Percentiles rank a stretch among this genome's conserved stretches.
Conservation (phyloP, 2,329 filamentous ascomycete genomes). For the Colletotrichum gigasporum region DNA sequence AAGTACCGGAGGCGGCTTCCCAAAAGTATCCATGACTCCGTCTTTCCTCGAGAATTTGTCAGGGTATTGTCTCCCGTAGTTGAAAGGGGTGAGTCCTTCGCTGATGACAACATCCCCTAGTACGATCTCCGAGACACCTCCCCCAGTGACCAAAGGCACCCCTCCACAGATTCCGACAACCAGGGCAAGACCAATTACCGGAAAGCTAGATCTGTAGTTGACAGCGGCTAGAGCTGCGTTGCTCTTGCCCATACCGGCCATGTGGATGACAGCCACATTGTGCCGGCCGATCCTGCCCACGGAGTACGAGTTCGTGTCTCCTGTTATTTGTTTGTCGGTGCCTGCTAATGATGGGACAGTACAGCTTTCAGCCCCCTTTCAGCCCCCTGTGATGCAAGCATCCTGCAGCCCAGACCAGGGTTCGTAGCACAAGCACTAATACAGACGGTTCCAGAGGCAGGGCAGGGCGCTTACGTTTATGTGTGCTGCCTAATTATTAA, state of each 20-base stretch:
- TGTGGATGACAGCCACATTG: constrained; percentile 39
- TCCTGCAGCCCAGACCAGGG: too few relatives aligned
- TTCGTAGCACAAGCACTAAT: too few relatives aligned
- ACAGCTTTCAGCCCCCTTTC: too few relatives aligned
- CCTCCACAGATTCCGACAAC: constrained; percentile 53
- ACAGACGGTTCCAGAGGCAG: too few relatives aligned
- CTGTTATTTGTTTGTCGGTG: too few relatives aligned
- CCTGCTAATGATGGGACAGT: too few relatives aligned
- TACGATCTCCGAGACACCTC: constrained; percentile 27
- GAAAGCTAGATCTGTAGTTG: constrained; percentile 44
- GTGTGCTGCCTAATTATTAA: too few relatives aligned
- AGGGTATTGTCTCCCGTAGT: constrained; percentile 38
- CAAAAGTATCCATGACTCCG: constrained; percentile 37
- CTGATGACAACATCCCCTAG: constrained; percentile 47
- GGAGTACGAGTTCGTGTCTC: constrained; percentile 41
- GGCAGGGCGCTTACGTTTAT: too few relatives aligned
- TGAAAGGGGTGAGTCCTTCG: constrained; percentile 39
- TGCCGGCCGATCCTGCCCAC: constrained; percentile 38
- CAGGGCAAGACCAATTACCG: constrained; percentile 42
- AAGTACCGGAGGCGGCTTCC: constrained; percentile 40
- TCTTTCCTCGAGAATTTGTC: constrained; percentile 38
- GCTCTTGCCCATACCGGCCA: constrained; percentile 41
- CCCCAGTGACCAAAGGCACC: constrained; percentile 34
- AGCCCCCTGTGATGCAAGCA: too few relatives aligned
- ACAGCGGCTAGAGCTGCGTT: constrained; percentile 37